These are phyloP conservation scores for Coelastrella sp. DNA, from an alignment of 139 green algal species.

Conservation along the genomic window DNA sequence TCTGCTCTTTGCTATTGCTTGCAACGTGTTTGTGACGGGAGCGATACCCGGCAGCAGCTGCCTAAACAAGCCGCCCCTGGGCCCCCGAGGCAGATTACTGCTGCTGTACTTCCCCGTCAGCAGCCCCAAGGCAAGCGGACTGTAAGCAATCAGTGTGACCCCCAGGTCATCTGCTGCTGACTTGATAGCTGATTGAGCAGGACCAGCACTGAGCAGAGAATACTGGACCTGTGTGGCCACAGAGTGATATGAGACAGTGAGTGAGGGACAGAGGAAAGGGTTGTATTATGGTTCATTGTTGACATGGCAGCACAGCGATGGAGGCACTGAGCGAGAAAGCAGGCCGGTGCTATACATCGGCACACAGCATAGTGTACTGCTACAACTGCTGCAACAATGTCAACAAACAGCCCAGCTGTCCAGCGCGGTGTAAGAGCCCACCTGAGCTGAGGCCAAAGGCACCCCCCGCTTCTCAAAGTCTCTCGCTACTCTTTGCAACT, in stretches of 20 bases:
- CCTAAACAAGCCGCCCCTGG: slow-evolving; percentile 82
- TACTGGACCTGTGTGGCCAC: slow-evolving; percentile 86
- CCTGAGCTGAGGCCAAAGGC: slow-evolving; percentile 86
- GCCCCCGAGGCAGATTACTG: slow-evolving; percentile 71
- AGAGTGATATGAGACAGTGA: no score
- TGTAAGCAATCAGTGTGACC: slow-evolving; percentile 93
- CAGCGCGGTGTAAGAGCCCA: slow-evolving; percentile 37
- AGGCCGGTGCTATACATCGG: no score
- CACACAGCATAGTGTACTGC: no score
- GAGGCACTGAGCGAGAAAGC: no score
- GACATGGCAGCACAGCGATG: no score
- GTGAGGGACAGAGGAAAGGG: no score
- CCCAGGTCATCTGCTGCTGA: slow-evolving; percentile 84
- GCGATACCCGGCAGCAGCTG: slow-evolving; percentile 83
- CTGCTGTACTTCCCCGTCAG: slow-evolving; percentile 86
- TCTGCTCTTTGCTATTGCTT: slow-evolving; percentile 67
- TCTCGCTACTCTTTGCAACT: slow-evolving; percentile 76
- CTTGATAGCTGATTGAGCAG: slow-evolving; percentile 72
- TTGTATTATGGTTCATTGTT: no score
- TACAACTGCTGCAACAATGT: not conserved
- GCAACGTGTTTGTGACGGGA: slow-evolving; percentile 74
- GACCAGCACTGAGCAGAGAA: slow-evolving; percentile 82
- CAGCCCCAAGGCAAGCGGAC: slow-evolving; percentile 89
- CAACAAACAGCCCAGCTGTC: slow-evolving; percentile 6
- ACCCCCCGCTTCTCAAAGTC: slow-evolving; percentile 82